Base-by-base conservation (phyloP, 768 basidiomycete genomes). In the Tylopilus cervinicoccineus region DNA sequence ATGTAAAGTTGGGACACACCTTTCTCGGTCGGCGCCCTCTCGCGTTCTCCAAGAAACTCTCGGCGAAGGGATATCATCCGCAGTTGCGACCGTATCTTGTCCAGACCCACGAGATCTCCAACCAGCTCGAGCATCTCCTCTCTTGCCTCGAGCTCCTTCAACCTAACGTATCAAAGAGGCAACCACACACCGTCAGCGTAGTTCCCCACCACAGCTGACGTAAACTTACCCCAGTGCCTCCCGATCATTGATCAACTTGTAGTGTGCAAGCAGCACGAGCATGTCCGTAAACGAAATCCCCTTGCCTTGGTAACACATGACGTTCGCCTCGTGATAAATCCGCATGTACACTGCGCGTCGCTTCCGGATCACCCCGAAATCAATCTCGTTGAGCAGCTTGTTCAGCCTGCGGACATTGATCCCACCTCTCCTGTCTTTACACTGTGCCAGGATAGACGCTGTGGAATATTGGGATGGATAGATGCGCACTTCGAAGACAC, bases 241-340 rank as follows among this genome's bases (percentile, higher is more conserved):
- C 23, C 80, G 80, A 67, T 96, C 93, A 42, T 90, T 79, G 53
- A 97, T 92, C 43, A 98, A 70, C 65, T 90, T 93, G 70, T 97
- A 85, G 63, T 96, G 95, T 1, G 90, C 86, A 33, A 98, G 71
- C 38, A 97, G 70, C 28, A 88, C 63, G 3, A 98, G 76, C 89
- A 95, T 95, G 38, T 83, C 79, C 1, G 84, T 89, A 72, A 97
- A 97, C 20, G 90, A 88, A 51, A 98, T 91, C 9, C 93, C 93
- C 43, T 80, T 76, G 2, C 83, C 81, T 27, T 75, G 77, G 51
- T 86, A 78, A 52, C 84, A 81, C 4, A 82, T 77, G 27, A 93
- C 78, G 55, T 71, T 73, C 2, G 94, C 93, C 72, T 97, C 95
- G 60, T 95, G 87, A 58, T 86, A 93, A 1, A 97, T 69, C 19